Conservation (phyloP, 805 yeast species). For the Nakazawaea anatomiae region DNA sequence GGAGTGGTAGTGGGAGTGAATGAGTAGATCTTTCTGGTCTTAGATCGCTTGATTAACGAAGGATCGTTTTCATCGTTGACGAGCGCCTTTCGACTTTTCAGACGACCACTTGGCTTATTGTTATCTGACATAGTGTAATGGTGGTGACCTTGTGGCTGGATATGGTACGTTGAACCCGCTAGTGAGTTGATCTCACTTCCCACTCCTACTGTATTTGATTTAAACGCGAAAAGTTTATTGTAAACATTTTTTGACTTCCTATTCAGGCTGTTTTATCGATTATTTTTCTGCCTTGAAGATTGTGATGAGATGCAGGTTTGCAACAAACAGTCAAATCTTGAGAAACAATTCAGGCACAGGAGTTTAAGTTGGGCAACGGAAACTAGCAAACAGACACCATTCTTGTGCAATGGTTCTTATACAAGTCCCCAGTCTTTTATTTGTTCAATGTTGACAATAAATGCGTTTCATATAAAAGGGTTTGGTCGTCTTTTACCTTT, state of each 20-base stretch:
- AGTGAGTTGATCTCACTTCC: too few species aligned
- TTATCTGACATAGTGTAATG: background rate
- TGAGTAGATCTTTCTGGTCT: slow-evolving; percentile 2
- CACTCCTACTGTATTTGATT: too few species aligned
- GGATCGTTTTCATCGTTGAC: slow-evolving; percentile 5
- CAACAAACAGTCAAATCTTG: too few species aligned
- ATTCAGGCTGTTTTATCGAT: background rate
- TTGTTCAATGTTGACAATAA: too few species aligned
- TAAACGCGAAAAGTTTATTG: background rate
- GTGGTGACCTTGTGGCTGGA: background rate
- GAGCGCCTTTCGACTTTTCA: background rate
- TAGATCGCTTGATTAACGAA: background rate
- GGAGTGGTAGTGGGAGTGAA: slow-evolving; percentile 9
- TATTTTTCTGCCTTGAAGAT: background rate
- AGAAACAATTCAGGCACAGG: too few species aligned
- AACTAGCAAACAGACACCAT: too few species aligned
- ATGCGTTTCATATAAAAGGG: too few species aligned
- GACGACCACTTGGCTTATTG: background rate
- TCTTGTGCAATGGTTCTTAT: too few species aligned
- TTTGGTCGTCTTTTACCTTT: too few species aligned
- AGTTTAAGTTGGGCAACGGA: too few species aligned
- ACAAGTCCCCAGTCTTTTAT: too few species aligned
- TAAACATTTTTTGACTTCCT: background rate
- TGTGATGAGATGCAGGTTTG: background rate
- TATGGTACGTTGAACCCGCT: background rate